Evolutionary conservation across 176 grass and related monocot genomes (phyloP).

Genomic region (Lolium perenne): DNA sequence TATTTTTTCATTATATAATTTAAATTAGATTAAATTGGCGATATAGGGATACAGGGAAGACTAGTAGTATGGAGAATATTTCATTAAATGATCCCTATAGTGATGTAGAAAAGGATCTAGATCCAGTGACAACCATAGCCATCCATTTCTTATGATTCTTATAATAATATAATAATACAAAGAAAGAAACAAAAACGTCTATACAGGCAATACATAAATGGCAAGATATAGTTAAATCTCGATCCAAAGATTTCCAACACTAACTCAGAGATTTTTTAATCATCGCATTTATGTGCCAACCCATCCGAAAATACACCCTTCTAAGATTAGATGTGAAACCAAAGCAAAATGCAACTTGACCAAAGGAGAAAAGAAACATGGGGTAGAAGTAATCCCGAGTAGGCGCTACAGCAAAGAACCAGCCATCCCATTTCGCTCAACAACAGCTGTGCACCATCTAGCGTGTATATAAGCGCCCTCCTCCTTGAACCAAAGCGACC

Average conservation of each 20-base stretch:
- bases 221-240: neutral
- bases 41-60: too few relatives aligned
- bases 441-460: neutral
- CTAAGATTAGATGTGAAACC: neutral
- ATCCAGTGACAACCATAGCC: too few relatives aligned
- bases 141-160: neutral
- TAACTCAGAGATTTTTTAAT: too few relatives aligned
- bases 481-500: neutral
- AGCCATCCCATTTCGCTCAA: neutral
- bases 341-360: neutral
- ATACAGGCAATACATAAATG: neutral
- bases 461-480: neutral
- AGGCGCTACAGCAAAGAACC: neutral
- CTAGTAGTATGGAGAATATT: neutral
- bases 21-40: too few relatives aligned
- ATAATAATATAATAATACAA: neutral
- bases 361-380: neutral
- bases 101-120: neutral
- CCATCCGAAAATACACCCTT: neutral
- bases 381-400: neutral
- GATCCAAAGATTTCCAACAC: neutral
- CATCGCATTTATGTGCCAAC: neutral
- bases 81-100: neutral
- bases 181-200: neutral
- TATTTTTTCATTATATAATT: too few relatives aligned